A percentile compares a stretch with the other conserved stretches of the same genome.
These are phyloP conservation scores for Casaregolazyma suthepensis DNA, from an alignment of 1,139 yeast species.

Conservation along the genomic window DNA sequence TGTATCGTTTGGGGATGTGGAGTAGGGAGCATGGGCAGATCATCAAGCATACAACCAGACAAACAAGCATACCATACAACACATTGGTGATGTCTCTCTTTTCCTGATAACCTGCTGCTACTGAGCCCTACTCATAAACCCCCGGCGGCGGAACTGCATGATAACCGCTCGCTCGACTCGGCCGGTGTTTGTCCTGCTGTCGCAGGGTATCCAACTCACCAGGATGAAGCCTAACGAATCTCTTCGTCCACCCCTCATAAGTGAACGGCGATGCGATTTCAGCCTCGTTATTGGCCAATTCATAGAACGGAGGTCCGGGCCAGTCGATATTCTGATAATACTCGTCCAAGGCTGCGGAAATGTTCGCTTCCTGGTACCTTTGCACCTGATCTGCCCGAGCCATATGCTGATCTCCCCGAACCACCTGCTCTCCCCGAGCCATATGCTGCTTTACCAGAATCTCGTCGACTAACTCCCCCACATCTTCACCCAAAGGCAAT, in stretches of 20 bases:
- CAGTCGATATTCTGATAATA: constrained; percentile 14
- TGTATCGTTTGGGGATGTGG: constrained; percentile 36
- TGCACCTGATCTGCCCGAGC: no score
- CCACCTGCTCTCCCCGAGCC: background rate
- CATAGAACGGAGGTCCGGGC: constrained; percentile 12
- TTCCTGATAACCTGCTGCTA: background rate
- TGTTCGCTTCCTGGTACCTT: background rate
- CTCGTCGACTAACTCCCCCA: background rate
- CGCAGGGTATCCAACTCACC: constrained; percentile 1
- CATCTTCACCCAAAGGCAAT: constrained; percentile 6
- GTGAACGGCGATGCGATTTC: constrained; percentile 8
- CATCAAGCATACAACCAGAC: no score
- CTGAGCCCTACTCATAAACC: background rate
- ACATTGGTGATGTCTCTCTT: no score
- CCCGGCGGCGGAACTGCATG: constrained; percentile 10
- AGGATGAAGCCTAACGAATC: constrained; percentile 12
- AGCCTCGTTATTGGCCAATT: constrained; percentile 4
- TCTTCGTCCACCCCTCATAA: constrained; percentile 24
- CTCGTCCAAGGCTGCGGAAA: constrained; percentile 13
- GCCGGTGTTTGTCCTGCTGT: background rate
- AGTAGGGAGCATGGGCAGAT: no score
- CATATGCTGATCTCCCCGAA: background rate
- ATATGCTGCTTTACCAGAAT: background rate
- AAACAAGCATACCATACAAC: no score
- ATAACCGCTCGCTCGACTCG: background rate